Evolutionary conservation across 1,284 basidiomycete species (phyloP), one percentile per base, ranked within the genome.

Genomic region (Mrakiaceae sp.): DNA sequence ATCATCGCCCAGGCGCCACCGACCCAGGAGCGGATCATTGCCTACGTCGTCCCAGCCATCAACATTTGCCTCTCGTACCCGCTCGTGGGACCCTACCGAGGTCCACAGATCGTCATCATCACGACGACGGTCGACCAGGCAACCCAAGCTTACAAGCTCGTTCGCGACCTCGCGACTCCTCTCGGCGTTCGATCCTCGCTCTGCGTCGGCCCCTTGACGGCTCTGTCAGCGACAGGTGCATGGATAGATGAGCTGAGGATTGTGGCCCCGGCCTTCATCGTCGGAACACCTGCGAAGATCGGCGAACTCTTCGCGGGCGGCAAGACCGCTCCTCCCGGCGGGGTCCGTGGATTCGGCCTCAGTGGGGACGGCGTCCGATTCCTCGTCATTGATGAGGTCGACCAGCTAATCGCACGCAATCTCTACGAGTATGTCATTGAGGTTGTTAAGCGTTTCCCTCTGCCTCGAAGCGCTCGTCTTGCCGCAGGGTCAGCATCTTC

Each of bases 41-140:
- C 92, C 64, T 98, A 98, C 73, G 88, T 93, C 58, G 93, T 95
- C 67, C 92, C 91, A 54, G 90, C 90, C 27, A 87, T 96, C 60
- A 91, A 94, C 72, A 84, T 88, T 57, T 88, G 89, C 52, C 81
- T 90, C 64, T 84, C n/a, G 82, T 64, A 79, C 84, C 73, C 79
- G 82, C 60, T 67, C 77, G 77, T 70, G 78, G 81, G 59, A 73
- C 80, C 83, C 5, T 85, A 85, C 68, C 83, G 84, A 43, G 91
- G 92, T 3, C 90, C 94, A 8, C 80, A 89, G 44, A 90, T 89
- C 27, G 84, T 97, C 69, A 90, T 98, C 81, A 84, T 98, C 58
- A 96, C 93, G 14, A 97, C 95, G 0, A 98, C 95, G 0, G 92
- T 98, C 16, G 95, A 98, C 77, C 95, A 98, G 75, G 95, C 95